Conservation (phyloP, 805 yeast species). For the Wickerhamiella kazuoi region DNA sequence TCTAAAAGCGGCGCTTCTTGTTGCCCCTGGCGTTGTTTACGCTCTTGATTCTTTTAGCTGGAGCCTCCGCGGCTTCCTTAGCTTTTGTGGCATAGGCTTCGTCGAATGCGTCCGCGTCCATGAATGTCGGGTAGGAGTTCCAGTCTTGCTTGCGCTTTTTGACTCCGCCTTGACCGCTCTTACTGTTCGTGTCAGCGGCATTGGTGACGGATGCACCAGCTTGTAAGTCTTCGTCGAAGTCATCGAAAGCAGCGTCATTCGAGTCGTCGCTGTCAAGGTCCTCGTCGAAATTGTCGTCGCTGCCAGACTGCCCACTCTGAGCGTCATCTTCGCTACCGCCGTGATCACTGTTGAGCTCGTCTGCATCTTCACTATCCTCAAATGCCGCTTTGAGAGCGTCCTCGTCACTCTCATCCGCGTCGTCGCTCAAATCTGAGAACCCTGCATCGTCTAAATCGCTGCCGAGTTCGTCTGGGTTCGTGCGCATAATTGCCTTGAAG, state of each 20-base stretch:
- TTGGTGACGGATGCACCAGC: conserved; percentile 1
- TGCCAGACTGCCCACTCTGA: conserved; percentile 16
- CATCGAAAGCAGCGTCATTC: conserved; percentile 1
- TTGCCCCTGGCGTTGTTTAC: too few relatives aligned
- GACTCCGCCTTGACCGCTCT: too few relatives aligned
- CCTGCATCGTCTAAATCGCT: conserved; percentile 33
- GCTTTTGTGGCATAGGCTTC: conserved; percentile 1
- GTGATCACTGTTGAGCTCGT: background rate
- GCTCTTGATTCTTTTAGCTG: too few relatives aligned
- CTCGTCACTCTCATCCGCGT: conserved; percentile 29
- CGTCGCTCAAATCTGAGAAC: conserved; percentile 14
- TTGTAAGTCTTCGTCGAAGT: background rate
- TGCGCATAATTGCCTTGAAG: conserved; percentile 62
- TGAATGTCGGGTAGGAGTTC: conserved; percentile 13
- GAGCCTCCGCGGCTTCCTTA: too few relatives aligned
- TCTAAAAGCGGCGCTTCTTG: background rate
- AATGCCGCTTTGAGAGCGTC: conserved; percentile 21
- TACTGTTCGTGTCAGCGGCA: background rate
- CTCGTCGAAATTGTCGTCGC: conserved; percentile 61
- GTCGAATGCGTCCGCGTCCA: conserved; percentile 17
- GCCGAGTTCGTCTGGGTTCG: conserved; percentile 55
- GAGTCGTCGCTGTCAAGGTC: conserved; percentile 27
- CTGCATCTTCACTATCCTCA: conserved; percentile 14
- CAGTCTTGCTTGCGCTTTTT: conserved; percentile 15
- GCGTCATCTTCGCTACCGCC: conserved; percentile 11